Evolutionary conservation across 1,284 basidiomycete genomes (phyloP).

Genomic region (Ceratobasidium sp.): DNA sequence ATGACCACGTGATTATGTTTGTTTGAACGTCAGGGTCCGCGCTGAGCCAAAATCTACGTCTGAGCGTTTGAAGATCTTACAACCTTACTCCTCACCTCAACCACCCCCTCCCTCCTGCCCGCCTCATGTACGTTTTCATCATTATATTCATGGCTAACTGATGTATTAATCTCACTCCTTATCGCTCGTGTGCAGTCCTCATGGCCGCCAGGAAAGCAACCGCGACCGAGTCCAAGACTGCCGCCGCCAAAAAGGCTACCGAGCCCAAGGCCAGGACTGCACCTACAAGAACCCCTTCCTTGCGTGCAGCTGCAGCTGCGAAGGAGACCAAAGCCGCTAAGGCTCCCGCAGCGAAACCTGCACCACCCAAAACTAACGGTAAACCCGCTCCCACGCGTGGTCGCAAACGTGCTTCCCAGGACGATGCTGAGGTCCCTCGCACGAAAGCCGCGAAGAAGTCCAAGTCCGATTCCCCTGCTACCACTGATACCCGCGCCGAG

Average conservation of each 20-base stretch:
- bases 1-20: constrained; percentile 41
- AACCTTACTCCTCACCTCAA: constrained; percentile 15
- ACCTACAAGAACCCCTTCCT: not conserved
- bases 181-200: not conserved
- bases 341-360: constrained; percentile 8
- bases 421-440: not conserved
- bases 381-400: constrained; percentile 38
- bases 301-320: not conserved
- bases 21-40: constrained; percentile 29
- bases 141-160: not conserved
- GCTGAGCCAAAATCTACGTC: constrained; percentile 29
- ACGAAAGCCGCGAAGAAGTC: constrained; percentile 35
- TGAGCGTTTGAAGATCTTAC: constrained; percentile 10
- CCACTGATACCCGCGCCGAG: constrained; percentile 6
- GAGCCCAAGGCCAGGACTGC: constrained; percentile 3
- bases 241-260: constrained; percentile 27
- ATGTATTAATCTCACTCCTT: constrained; percentile 4
- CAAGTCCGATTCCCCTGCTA: constrained; percentile 19
- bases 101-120: constrained; percentile 16
- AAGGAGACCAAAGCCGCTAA: constrained; percentile 20
- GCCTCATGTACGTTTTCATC: constrained; percentile 13
- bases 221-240: not conserved
- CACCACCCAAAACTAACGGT: constrained; percentile 27
- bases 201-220: constrained; percentile 24
- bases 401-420: constrained; percentile 31